phyloP scores from a whole-genome alignment of 202 grass and related monocot species.

The Hordeum pubiflorum region DNA sequence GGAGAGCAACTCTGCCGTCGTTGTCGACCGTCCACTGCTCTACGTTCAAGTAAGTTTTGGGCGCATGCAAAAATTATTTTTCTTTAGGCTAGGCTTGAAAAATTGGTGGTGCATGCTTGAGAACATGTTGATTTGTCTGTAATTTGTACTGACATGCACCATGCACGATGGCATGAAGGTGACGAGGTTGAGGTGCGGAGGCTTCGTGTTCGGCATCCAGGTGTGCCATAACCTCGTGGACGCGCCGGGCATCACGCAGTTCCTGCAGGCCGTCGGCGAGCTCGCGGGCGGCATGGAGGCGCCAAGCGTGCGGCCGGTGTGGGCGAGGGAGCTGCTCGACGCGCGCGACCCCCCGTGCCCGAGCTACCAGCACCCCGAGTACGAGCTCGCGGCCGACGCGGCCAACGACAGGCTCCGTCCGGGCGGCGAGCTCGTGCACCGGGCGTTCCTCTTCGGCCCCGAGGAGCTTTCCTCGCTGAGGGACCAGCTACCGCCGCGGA shows the following conservation, averaged over 20 bases:
- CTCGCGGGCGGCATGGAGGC: slow-evolving; percentile 30
- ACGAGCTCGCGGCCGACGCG: slow-evolving; percentile 16
- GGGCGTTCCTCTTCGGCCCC: slow-evolving; percentile 21
- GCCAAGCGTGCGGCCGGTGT: slow-evolving; percentile 38
- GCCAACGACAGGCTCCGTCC: slow-evolving; percentile 18
- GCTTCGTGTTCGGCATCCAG: slow-evolving; percentile 38
- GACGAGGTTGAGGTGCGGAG: slow-evolving; percentile 44
- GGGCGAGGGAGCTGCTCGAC: slow-evolving; percentile 46
- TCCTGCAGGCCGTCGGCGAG: slow-evolving; percentile 38
- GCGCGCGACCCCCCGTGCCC: slow-evolving; percentile 31
- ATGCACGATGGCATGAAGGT: slow-evolving; percentile 26
- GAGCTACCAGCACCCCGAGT: slow-evolving; percentile 21
- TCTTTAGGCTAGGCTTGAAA: not conserved
- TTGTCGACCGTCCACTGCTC: slow-evolving; percentile 21
- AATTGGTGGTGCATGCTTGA: not conserved
- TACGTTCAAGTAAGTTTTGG: slow-evolving; percentile 38
- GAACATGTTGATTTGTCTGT: not conserved
- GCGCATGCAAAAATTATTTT: not conserved
- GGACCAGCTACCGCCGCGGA: not conserved
- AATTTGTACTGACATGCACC: not conserved
- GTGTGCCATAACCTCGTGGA: slow-evolving; percentile 41
- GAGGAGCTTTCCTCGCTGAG: slow-evolving; percentile 15
- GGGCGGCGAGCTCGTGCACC: slow-evolving; percentile 11
- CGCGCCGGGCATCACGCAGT: slow-evolving; percentile 26
- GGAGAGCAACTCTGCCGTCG: slow-evolving; percentile 19